Base-by-base conservation (phyloP, 768 basidiomycete genomes). In the Fomitopsis pulvina region DNA sequence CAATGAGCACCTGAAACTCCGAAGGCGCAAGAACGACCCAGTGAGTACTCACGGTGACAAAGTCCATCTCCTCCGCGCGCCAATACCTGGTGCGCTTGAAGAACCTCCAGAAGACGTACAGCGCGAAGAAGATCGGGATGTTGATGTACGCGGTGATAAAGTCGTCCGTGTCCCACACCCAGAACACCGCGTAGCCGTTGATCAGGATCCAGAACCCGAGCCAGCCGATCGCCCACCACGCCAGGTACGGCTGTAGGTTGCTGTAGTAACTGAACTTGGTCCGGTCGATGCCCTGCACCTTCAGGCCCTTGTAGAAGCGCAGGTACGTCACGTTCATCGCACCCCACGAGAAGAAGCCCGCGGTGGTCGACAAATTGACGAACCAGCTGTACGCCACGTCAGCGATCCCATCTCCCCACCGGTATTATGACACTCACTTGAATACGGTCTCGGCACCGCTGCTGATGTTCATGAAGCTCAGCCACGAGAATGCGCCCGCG, bases 211-310 rank as follows among this genome's bases (percentile, higher is more conserved):
- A 81, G 58, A 86, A 58, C 2, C 67, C 42, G 11, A 74, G 79
- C 80, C 85, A 85, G 64, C 77, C 75, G 41, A 84, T 66, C 21
- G 81, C 87, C 79, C 85, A 86, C 63, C 78, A 81, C 14, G 85
- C 68, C 29, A 86, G 63, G 56, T 76, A 88, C 0, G 87, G 87
- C 59, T 87, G 85, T 24, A 83, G 63, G 2, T 59, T 54, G 55
- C 77, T 81, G 56, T 74, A 64, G 66, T 88, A 93, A 0, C 79
- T 71, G 40, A 92, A 78, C 18, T 74, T 71, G 26, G 58, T 73
- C 50, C 83, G 73, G 59, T 82, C 74, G 51, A 81, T 74, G 2
- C 84, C 87, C 63, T 89, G 86, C 0, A 68, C 75, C 46, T 72
- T 70, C 70, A 81, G 66, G 45, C 84, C 87, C 39, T 78, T 74